Evolutionary conservation across 2,329 filamentous ascomycete genomes (phyloP).

Genomic region (Davidsoniella australis): DNA sequence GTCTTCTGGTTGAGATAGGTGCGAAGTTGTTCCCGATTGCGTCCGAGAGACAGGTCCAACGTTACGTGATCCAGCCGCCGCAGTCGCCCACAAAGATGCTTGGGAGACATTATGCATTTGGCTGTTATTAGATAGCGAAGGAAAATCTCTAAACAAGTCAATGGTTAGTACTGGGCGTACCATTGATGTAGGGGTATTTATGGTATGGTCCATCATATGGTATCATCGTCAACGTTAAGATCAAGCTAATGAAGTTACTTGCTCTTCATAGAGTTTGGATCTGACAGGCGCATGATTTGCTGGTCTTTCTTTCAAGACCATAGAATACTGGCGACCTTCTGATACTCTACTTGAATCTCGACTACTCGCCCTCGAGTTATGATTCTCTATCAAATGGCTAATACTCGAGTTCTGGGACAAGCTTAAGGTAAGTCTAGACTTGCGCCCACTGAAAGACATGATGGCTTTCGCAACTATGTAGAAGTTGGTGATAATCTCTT

Average conservation of each 20-base stretch:
- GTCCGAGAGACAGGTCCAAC: slow-evolving; percentile 33
- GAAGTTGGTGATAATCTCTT: no score
- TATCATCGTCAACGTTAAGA: no score
- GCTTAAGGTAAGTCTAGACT: background rate
- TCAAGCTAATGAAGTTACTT: background rate
- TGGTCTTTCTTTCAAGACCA: background rate
- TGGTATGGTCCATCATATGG: no score
- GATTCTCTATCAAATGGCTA: no score
- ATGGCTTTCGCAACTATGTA: no score
- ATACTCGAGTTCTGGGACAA: background rate
- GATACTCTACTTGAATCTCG: no score
- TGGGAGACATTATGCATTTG: slow-evolving; percentile 32
- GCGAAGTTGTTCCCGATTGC: slow-evolving; percentile 32
- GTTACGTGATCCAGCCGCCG: slow-evolving; percentile 28
- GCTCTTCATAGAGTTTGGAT: slow-evolving; percentile 1
- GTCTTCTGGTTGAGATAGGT: slow-evolving; percentile 33
- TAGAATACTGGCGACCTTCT: background rate
- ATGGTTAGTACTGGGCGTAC: background rate
- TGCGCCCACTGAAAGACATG: background rate
- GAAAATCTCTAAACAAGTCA: slow-evolving; percentile 41
- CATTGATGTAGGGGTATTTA: no score
- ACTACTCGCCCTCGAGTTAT: no score
- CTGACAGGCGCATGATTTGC: no score
- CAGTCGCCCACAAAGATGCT: slow-evolving; percentile 37
- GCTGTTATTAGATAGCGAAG: slow-evolving; percentile 44